Evolutionary conservation across 768 basidiomycete genomes (phyloP).

Genomic region (Phaeotremella fagi): DNA sequence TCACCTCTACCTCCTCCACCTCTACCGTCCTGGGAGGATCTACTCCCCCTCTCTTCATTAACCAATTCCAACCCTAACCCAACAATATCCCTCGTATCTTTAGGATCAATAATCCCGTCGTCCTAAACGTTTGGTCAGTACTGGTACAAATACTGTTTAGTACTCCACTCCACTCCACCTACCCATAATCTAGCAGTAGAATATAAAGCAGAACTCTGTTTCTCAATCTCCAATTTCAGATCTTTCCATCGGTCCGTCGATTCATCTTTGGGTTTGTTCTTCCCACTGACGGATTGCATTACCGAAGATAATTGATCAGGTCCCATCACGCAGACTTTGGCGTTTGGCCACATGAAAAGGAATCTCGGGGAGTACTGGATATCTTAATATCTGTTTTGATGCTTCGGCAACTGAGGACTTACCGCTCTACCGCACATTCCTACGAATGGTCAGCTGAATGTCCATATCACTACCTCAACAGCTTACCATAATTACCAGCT

Average conservation of each 20-base stretch:
- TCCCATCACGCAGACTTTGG: slow-evolving; percentile 93
- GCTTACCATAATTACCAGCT: slow-evolving; percentile 85
- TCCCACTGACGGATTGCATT: slow-evolving; percentile 65
- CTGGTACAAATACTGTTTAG: not conserved
- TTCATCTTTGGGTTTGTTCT: slow-evolving; percentile 1
- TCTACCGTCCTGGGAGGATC: slow-evolving; percentile 51
- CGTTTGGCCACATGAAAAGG: slow-evolving; percentile 99
- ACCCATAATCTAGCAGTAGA: slow-evolving; percentile 89
- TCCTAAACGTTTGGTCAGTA: slow-evolving; percentile 10
- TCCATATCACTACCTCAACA: not conserved
- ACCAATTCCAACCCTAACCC: slow-evolving; percentile 84
- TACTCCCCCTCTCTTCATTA: slow-evolving; percentile 44
- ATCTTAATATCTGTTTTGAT: slow-evolving; percentile 4
- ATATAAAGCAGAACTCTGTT: slow-evolving; percentile 79
- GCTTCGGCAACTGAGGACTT: slow-evolving; percentile 45
- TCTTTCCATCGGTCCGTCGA: slow-evolving; percentile 25
- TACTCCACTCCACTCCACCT: not conserved
- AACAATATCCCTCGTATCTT: slow-evolving; percentile 80
- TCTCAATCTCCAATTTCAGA: slow-evolving; percentile 76
- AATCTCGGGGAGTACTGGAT: slow-evolving; percentile 83
- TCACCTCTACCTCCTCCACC: slow-evolving; percentile 55
- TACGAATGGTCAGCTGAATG: slow-evolving; percentile 40
- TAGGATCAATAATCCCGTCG: slow-evolving; percentile 67
- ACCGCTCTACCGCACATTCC: slow-evolving; percentile 92
- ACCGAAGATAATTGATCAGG: slow-evolving; percentile 87